Base-by-base conservation (phyloP, 352 stramenopile genomes). In the Blastocystis sp. region DNA sequence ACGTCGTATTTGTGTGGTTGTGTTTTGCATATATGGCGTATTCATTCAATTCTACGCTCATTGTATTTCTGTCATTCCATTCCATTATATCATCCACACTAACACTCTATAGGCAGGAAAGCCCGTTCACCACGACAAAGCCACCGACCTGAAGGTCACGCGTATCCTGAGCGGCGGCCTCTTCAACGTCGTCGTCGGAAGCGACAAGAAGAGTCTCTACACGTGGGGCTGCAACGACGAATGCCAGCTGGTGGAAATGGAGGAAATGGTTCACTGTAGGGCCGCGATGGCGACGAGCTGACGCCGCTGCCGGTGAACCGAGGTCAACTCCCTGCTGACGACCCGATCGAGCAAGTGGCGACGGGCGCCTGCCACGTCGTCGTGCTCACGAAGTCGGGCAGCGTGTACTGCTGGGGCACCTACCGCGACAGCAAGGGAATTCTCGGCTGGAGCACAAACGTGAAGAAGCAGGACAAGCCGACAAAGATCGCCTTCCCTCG, bases 141-240 rank as follows among this genome's bases (percentile, higher is more conserved):
- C 67, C n/a, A 78, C 44, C n/a, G 40, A 38, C 9, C 38, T 78
- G 8, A 49, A 78, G 9, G 21, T 40, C 27, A 29, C 44, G 3
- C 67, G 48, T 21, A 78, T 78, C 18, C 36, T 44, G 9, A 44
- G 67, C 32, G 67, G 67, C 29, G 44, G 67, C 29, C 49, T 57
- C 11, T 78, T 78, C 48, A 78, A 78, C 38, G 34, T 78, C 2
- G 32, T 78, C 1, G 29, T 57, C 0, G 18, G 21, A 14, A 16
- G 32, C 29, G 67, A 78, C 36, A 14, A 21, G 8, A 38, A 61
- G 21, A 18, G 21, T 18, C 11, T 78, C n/a, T 38, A 40, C 32
- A 59, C 67, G 16, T 78, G 67, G 67, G 67, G 67, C 0, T 57
- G 48, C 48, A 78, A 78, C 42, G 67, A 78, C n/a, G 67, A 78